phyloP scores from a whole-genome alignment of 345 rosid genomes.

The Microcos paniculata region DNA sequence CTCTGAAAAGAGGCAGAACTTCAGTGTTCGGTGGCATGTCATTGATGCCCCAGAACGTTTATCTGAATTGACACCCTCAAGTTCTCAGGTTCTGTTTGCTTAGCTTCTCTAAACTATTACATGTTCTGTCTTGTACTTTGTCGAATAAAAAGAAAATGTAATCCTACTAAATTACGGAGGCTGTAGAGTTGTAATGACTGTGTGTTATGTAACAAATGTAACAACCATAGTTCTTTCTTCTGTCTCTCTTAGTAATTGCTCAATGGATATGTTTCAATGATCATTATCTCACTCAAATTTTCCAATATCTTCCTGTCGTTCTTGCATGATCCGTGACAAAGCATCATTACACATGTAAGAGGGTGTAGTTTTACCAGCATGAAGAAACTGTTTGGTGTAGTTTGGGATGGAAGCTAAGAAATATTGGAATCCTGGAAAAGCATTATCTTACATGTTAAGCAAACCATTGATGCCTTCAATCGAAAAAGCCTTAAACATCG shows the following conservation, averaged over 20 bases:
- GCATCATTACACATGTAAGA: no score
- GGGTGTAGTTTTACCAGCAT: neutral
- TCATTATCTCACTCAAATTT: no score
- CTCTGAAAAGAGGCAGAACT: conserved; percentile 37
- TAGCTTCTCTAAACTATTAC: conserved; percentile 25
- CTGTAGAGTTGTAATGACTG: conserved; percentile 15
- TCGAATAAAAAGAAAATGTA: conserved; percentile 20
- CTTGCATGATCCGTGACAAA: no score
- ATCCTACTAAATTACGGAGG: conserved; percentile 21
- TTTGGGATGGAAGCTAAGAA: neutral
- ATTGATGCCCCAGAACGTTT: conserved; percentile 60
- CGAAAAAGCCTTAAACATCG: neutral
- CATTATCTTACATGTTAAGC: neutral
- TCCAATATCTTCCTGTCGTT: no score
- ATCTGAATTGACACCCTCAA: conserved; percentile 70
- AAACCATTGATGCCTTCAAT: neutral
- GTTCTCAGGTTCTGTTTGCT: conserved; percentile 77
- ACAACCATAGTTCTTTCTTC: neutral
- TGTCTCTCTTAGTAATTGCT: neutral
- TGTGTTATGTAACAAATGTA: conserved; percentile 15
- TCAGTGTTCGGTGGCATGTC: conserved; percentile 67
- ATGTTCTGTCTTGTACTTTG: conserved; percentile 8
- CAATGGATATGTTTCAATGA: neutral
- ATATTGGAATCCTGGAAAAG: neutral
- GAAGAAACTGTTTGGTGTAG: no score